Base-by-base conservation (phyloP, 108 stramenopile genomes). In the Stephanodiscus triporus region DNA sequence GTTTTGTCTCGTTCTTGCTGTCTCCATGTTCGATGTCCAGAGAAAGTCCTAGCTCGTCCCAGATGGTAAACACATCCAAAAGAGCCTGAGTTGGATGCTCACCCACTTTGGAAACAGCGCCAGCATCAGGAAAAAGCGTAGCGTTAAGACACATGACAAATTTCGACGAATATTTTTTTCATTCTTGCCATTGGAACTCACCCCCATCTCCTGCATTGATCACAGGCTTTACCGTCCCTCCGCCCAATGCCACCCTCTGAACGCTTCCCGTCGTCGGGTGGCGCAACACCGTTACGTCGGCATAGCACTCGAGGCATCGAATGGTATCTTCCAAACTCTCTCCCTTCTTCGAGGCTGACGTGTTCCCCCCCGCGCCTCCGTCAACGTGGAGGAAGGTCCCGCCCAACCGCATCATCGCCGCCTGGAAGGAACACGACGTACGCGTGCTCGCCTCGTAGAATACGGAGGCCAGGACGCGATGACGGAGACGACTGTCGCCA, bases 51-150 rank as follows among this genome's bases (percentile, higher is more conserved):
- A 93, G 64, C 82, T 98, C 97, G 55, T 93, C 84, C 48, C 71
- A 77, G 61, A 99, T 89, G 11, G 99, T 98, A 82, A 90, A 98
- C 22, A 93, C 66, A 81, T 99, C 99, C 85, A 99, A 91, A 22
- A 99, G 75, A 7, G 99, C 98, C 76, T 99, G 99, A 5, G 99
- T 98, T 0, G 99, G 99, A 82, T 99, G 99, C 71, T 99, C 97
- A 29, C 97, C 98, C 9, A 88, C 84, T 40, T 53, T 53, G 19
- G 48, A 49, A 49, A 49, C 48, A 49, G 48, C 16, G 23, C 23
- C 24, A 53, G 51, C 51, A 53, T 53, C 1, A 59, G 36, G 24
- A 37, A 37, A 59, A 34, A 7, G 38, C 36, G 26, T 27, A 45
- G 40, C 4, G 40, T 9, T 40, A 4, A 40, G 40, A 9, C 8